Evolutionary conservation across 2,329 filamentous ascomycete species (phyloP), one percentile per base, ranked within the genome.

Genomic region (Botryotinia convoluta): DNA sequence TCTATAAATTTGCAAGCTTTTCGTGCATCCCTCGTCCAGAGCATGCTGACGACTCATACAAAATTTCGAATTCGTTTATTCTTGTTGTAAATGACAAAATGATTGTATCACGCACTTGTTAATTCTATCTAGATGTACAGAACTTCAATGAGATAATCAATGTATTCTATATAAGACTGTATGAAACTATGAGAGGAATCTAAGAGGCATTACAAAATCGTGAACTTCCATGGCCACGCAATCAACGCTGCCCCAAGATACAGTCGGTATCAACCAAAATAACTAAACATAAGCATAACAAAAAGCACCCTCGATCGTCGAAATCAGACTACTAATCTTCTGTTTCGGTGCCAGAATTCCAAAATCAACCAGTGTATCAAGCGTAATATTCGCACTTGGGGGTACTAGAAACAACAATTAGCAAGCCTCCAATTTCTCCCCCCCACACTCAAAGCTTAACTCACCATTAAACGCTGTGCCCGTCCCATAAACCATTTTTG

Each of bases 231-330:
- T 4, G 26, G 22, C 35, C 1, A 16, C 22, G 18, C 1, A n/a
- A 22, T 35, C 14, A 39, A 39, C 4, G 6, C 3, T 37, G 10
- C 6, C 35, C 14, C 6, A 7, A 26, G 1, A 0, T 61, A 18
- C 10, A 16, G 7, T 8, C 12, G 22, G 1, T 14, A n/a, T 2
- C 35, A 39, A 61, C 5, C 22, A 37, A 26, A 39, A 26, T 9
- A 12, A 37, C 44, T 51, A 84, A 72, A 82, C 77, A 72, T 85
- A 85, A 45, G 85, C 79, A 72, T 85, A 85, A 72, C 84, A 86
- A 70, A 85, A 82, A 4, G 62, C 63, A 7, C 76, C 75, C 39
- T 61, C 63, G 22, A 83, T 79, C 0, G 83, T 85, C 73, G 82
- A 82, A 72, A 84, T 78, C 63, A 85, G 74, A 62, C 82, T 76